Base-by-base conservation (phyloP, 371 early-diverging fungal species). In the Lichtheimia ramosa region DNA sequence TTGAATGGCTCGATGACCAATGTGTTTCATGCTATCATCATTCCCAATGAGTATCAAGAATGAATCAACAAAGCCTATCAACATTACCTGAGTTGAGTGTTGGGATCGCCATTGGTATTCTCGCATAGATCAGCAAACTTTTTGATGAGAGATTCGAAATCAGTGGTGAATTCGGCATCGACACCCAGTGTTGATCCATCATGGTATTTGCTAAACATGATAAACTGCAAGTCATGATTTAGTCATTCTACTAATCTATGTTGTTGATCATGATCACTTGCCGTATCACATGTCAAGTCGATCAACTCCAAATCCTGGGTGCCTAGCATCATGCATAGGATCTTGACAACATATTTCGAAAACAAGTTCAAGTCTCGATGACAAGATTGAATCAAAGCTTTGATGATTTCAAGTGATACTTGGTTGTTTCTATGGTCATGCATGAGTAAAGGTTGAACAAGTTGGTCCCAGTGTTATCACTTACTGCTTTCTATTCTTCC, bases 321-420 rank as follows among this genome's bases (percentile, higher is more conserved):
- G 14, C 81, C 82, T 25, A 84, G 70, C 40, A 88, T 70, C 74
- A 75, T 70, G 18, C 63, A 66, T 24, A 81, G 56, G 41, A 90
- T 85, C 15, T 79, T 73, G 18, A 90, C 77, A 43, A 87, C 71
- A 54, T 84, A 82, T 69, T 89, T 90, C n/a, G 92, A 89, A 67
- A 95, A 92, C 49, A 94, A 73, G 68, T 89, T 89, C 46, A 93
- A 75, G 63, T 93, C 89, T 49, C 84, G 83, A 51, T 85, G 84
- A 64, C 92, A 93, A 14, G 87, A 75, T 48, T 79, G 74, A 50
- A 96, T 71, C 25, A 96, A 82, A 3, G 86, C 79, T 51, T 88
- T 85, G 56, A 91, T 76, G 56, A 94, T 91, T 51, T 85, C 82
- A 56, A 93, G 79, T 1, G 89, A 79, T 7, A 77, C 75, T 52